A percentile compares a stretch with the other conserved stretches of the same genome.
Evolutionary conservation across 2,329 filamentous ascomycete species (phyloP).

Genomic region (Fusarium mangiferae): DNA sequence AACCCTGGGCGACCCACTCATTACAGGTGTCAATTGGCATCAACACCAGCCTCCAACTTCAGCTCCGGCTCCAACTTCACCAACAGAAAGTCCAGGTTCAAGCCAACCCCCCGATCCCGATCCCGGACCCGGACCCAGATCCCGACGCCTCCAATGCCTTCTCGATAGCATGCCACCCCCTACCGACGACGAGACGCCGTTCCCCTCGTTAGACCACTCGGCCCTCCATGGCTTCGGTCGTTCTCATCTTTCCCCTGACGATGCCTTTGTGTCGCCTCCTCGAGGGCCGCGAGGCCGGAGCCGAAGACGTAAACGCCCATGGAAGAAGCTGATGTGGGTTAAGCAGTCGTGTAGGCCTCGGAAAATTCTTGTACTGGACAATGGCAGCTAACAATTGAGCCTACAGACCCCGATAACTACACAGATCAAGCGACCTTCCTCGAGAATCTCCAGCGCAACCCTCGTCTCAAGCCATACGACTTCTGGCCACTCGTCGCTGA

Average conservation of each 20-base stretch:
- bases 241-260: slow-evolving; percentile 81
- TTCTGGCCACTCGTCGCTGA: slow-evolving; percentile 98
- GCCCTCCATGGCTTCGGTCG: slow-evolving; percentile 60
- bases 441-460: slow-evolving; percentile 94
- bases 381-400: slow-evolving; percentile 8
- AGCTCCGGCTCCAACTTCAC: not conserved
- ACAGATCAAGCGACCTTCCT: slow-evolving; percentile 97
- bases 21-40: slow-evolving; percentile 30
- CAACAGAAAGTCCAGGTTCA: slow-evolving; percentile 3
- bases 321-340: slow-evolving; percentile 98
- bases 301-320: slow-evolving; percentile 75
- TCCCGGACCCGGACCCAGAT: not conserved
- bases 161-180: slow-evolving; percentile 50
- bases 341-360: slow-evolving; percentile 82
- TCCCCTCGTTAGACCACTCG: slow-evolving; percentile 47
- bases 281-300: slow-evolving; percentile 69
- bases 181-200: slow-evolving; percentile 53
- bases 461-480: slow-evolving; percentile 91
- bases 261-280: slow-evolving; percentile 79
- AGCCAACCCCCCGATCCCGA: not conserved
- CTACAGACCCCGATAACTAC: slow-evolving; percentile 95
- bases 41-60: slow-evolving; percentile 16
- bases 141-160: slow-evolving; percentile 25
- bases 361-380: not conserved
- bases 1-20: slow-evolving; percentile 34